Conservation (phyloP, 345 rosid genomes). For the Brassica juncea region DNA sequence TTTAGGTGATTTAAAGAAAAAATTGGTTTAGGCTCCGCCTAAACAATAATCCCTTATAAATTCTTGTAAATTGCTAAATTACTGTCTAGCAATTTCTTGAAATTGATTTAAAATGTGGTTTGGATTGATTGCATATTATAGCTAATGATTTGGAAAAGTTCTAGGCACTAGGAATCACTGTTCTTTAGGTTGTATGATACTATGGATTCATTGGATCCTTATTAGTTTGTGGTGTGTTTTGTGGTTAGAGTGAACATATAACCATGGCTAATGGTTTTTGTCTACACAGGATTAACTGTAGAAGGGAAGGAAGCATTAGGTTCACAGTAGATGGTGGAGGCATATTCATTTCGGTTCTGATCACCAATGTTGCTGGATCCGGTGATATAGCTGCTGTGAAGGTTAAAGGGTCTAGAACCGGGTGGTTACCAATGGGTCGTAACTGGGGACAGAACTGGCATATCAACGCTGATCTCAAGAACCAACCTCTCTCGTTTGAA, state of each 20-base stretch:
- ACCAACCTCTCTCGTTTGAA: slow-evolving; percentile 91
- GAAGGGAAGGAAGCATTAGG: slow-evolving; percentile 89
- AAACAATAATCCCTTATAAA: no score
- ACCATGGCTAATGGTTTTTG: slow-evolving; percentile 16
- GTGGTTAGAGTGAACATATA: neutral
- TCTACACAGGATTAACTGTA: slow-evolving; percentile 75
- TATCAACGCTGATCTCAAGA: slow-evolving; percentile 75
- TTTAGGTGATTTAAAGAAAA: no score
- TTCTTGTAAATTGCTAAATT: no score
- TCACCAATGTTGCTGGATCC: slow-evolving; percentile 85
- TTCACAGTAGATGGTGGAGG: slow-evolving; percentile 70
- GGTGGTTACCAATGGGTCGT: slow-evolving; percentile 95
- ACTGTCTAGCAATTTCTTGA: no score
- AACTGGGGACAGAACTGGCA: slow-evolving; percentile 99
- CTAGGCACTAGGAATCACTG: no score
- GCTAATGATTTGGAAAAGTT: no score
- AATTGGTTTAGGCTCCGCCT: no score
- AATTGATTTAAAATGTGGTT: neutral
- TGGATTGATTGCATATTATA: neutral
- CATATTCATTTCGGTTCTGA: slow-evolving; percentile 78
- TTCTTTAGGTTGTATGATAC: no score
- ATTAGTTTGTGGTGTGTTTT: neutral
- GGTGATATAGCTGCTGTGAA: slow-evolving; percentile 82
- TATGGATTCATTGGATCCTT: no score
- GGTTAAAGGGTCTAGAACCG: slow-evolving; percentile 83